A percentile compares a stretch with the other conserved stretches of the same genome.
These are phyloP conservation scores for Chlorella variabilis DNA, from an alignment of 163 green algal species.

Conservation along the genomic window DNA sequence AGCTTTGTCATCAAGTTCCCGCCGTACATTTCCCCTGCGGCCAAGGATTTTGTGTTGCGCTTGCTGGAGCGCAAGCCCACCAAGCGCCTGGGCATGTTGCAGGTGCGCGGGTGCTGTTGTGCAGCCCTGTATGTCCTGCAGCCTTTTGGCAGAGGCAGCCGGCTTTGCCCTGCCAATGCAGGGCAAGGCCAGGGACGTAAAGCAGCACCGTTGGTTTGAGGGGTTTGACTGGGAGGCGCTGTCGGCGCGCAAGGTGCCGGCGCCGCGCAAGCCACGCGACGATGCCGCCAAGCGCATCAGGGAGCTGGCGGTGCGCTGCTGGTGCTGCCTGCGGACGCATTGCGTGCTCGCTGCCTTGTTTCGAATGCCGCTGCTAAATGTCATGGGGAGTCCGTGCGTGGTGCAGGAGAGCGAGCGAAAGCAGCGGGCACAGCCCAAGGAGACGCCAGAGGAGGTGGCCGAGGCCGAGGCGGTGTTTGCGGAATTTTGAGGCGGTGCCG, in stretches of 20 bases:
- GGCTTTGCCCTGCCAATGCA: no score
- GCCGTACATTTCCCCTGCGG: conserved; percentile 83
- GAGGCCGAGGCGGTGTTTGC: conserved; percentile 90
- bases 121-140: no score
- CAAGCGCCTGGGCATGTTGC: conserved; percentile 89
- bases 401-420: conserved; percentile 61
- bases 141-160: no score
- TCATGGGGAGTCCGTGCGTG: no score
- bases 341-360: no score
- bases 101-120: conserved; percentile 52
- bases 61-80: conserved; percentile 92
- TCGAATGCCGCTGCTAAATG: no score
- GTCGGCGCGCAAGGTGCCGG: conserved; percentile 69
- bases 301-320: conserved; percentile 70
- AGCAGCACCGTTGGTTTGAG: conserved; percentile 94
- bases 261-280: conserved; percentile 78
- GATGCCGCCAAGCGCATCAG: conserved; percentile 87
- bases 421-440: conserved; percentile 66
- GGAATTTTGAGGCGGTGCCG: conserved; percentile 70
- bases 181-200: conserved; percentile 79
- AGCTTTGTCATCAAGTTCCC: conserved; percentile 93
- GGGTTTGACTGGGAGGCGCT: conserved; percentile 91
- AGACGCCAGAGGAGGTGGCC: conserved; percentile 81
- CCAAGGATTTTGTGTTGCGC: conserved; percentile 86
- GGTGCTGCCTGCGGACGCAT: neutral